Conservation (phyloP, 306 rosid species). For the Lathyrus aphaca region DNA sequence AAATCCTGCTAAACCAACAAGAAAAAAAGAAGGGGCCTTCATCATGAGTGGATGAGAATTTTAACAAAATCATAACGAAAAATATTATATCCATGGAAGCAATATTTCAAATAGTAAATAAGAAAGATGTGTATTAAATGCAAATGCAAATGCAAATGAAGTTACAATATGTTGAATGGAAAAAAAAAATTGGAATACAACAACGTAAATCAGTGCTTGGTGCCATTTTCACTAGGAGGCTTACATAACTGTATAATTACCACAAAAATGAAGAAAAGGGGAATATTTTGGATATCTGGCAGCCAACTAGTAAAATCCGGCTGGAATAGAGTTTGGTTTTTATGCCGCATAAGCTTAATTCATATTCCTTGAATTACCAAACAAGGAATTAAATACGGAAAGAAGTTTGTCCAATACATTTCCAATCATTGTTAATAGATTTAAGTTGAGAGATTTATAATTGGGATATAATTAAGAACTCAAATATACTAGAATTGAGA, state of each 20-base stretch:
- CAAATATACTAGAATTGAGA: background rate
- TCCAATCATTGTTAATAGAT: background rate
- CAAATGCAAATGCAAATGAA: slow-evolving; percentile 17
- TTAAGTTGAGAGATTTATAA: background rate
- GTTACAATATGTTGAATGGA: slow-evolving; percentile 1
- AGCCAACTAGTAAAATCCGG: background rate
- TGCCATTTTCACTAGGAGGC: slow-evolving; percentile 13
- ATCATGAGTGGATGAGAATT: slow-evolving; percentile 12
- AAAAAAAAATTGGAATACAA: background rate
- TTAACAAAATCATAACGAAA: slow-evolving; percentile 1
- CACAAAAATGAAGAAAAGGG: slow-evolving; percentile 22
- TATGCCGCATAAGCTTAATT: background rate
- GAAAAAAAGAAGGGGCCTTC: background rate
- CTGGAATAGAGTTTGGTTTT: background rate
- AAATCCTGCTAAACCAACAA: slow-evolving; percentile 48
- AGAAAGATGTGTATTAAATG: background rate
- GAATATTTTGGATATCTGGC: background rate
- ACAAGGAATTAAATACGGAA: background rate
- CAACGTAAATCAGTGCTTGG: background rate
- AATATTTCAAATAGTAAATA: background rate
- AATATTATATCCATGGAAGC: slow-evolving; percentile 1
- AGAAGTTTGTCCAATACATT: background rate
- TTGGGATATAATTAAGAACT: background rate
- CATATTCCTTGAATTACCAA: slow-evolving; percentile 1
- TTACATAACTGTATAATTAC: slow-evolving; percentile 6